Evolutionary conservation across 441 rosid species (phyloP).

Genomic region (Croton laevigatus): DNA sequence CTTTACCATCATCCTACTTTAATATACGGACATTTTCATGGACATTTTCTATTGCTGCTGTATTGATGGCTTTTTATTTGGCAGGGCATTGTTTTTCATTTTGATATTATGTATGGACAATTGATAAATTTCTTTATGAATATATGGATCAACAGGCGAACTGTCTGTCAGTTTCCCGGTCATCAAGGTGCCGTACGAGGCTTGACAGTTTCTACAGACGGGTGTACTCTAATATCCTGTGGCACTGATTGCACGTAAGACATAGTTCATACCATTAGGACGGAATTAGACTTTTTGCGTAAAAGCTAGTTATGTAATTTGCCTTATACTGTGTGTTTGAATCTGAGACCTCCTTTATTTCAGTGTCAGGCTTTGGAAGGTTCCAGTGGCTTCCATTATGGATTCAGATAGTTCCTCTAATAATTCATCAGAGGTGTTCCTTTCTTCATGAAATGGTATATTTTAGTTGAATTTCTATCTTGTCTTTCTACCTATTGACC

Average conservation of each 20-base stretch:
- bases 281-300: not conserved
- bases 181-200: slow-evolving; percentile 94
- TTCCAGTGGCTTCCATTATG: slow-evolving; percentile 60
- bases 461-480: slow-evolving; percentile 1
- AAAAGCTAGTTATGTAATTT: not conserved
- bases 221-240: slow-evolving; percentile 69
- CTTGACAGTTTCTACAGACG: slow-evolving; percentile 85
- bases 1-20: not conserved
- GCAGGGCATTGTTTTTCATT: not conserved
- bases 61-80: not conserved
- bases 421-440: slow-evolving; percentile 47
- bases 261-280: slow-evolving; percentile 12
- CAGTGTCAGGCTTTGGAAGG: slow-evolving; percentile 95
- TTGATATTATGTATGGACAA: not conserved
- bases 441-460: slow-evolving; percentile 13
- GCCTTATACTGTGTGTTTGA: not conserved
- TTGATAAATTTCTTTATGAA: slow-evolving; percentile 22
- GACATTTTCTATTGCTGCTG: not conserved
- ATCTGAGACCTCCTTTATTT: slow-evolving; percentile 8
- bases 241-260: slow-evolving; percentile 93
- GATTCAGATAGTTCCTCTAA: slow-evolving; percentile 46
- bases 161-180: slow-evolving; percentile 88
- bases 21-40: not conserved
- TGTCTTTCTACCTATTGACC: slow-evolving; percentile 11
- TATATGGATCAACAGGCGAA: slow-evolving; percentile 51